These are phyloP conservation scores for Jamesozyma spencerorum DNA, from an alignment of 805 yeast genomes.

Conservation along the genomic window DNA sequence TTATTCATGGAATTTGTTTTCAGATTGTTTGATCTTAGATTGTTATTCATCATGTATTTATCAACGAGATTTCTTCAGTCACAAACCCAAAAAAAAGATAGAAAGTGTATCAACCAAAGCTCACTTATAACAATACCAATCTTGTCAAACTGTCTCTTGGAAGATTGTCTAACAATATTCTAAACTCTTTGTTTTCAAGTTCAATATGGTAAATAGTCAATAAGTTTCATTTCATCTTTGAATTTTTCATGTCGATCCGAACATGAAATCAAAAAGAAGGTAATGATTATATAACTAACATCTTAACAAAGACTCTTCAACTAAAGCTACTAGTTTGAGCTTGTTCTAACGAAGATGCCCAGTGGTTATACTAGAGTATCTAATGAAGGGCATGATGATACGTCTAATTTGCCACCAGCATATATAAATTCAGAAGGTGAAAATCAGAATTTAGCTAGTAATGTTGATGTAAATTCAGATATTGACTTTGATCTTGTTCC, in stretches of 20 bases:
- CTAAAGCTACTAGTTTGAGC: too few relatives aligned
- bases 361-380: slow-evolving; percentile 1
- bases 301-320: too few relatives aligned
- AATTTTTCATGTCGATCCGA: neutral
- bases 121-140: too few relatives aligned
- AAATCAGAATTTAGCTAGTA: too few relatives aligned
- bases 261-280: neutral
- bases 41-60: slow-evolving; percentile 1
- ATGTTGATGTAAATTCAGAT: neutral
- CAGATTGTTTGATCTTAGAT: slow-evolving; percentile 2
- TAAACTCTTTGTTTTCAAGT: too few relatives aligned
- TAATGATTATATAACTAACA: neutral
- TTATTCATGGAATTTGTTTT: slow-evolving; percentile 1
- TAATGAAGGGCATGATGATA: neutral
- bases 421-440: neutral
- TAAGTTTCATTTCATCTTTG: too few relatives aligned
- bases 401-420: neutral
- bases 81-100: too few relatives aligned
- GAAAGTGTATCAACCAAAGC: too few relatives aligned
- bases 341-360: neutral
- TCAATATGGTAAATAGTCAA: too few relatives aligned
- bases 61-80: too few relatives aligned
- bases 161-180: too few relatives aligned
- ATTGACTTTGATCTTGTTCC: slow-evolving; percentile 3
- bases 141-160: too few relatives aligned